These are phyloP conservation scores for Hymenoscyphus infarciens DNA, from an alignment of 2,329 filamentous ascomycete species.

Conservation along the genomic window DNA sequence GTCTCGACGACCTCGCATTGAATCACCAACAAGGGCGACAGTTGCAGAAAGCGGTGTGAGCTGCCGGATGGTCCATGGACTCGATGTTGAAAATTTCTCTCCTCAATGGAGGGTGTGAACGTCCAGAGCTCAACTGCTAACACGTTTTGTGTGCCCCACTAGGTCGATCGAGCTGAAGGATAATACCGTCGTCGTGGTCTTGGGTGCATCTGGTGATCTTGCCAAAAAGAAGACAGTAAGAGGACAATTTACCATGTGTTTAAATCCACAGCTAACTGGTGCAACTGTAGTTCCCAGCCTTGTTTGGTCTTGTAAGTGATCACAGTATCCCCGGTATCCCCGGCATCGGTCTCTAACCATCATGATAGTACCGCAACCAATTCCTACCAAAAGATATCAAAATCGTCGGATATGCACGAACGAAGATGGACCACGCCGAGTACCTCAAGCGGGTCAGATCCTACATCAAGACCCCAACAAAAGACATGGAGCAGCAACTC, in stretches of 20 bases:
- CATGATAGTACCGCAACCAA: slow-evolving; percentile 85
- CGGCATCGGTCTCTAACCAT: neutral
- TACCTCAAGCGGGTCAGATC: slow-evolving; percentile 92
- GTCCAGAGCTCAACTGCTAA: slow-evolving; percentile 38
- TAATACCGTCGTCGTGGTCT: slow-evolving; percentile 93
- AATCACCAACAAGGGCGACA: slow-evolving; percentile 7
- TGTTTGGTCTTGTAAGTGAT: slow-evolving; percentile 88
- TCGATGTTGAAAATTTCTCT: slow-evolving; percentile 15
- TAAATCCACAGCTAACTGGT: slow-evolving; percentile 22
- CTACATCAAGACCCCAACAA: slow-evolving; percentile 98
- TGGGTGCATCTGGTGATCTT: slow-evolving; percentile 94
- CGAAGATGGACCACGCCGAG: slow-evolving; percentile 98
- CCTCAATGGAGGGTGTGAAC: slow-evolving; percentile 23
- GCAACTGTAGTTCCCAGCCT: slow-evolving; percentile 77
- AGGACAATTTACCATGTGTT: neutral
- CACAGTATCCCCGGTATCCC: slow-evolving; percentile 4
- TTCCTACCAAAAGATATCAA: slow-evolving; percentile 95
- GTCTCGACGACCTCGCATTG: slow-evolving; percentile 16
- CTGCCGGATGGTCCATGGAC: slow-evolving; percentile 10
- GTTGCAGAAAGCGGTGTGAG: slow-evolving; percentile 11
- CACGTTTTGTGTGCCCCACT: slow-evolving; percentile 29
- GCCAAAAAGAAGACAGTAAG: slow-evolving; percentile 99
- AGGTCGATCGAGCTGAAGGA: slow-evolving; percentile 95
- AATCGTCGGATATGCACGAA: slow-evolving; percentile 98
- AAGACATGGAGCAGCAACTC: slow-evolving; percentile 94